These are phyloP conservation scores for Xylaria grammica DNA, from an alignment of 495 filamentous ascomycete species.

Conservation along the genomic window DNA sequence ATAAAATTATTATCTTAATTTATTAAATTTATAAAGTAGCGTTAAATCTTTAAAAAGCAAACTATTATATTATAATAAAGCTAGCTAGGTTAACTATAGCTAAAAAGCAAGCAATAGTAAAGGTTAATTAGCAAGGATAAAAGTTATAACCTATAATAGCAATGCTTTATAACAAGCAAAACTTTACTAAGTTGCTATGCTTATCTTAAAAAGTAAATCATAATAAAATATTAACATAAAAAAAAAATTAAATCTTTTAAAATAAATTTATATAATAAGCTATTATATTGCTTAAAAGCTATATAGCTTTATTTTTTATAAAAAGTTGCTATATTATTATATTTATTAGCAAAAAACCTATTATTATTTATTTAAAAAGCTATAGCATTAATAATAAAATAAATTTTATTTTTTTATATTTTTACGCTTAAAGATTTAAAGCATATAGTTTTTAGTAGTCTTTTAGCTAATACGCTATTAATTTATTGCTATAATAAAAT, in stretches of 20 bases:
- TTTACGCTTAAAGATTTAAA: not conserved
- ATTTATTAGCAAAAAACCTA: not conserved
- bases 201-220: not conserved
- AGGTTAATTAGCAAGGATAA: not conserved
- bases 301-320: no score
- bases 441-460: constrained; percentile 1
- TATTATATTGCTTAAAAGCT: no score
- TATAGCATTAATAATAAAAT: constrained; percentile 1
- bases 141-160: not conserved
- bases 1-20: not conserved
- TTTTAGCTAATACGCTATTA: not conserved
- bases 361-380: not conserved
- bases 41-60: no score
- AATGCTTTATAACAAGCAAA: not conserved
- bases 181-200: not conserved
- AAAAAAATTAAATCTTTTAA: not conserved
- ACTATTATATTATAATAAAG: not conserved
- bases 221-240: not conserved
- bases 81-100: not conserved
- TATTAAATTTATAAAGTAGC: not conserved
- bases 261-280: no score
- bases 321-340: not conserved
- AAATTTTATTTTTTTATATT: not conserved
- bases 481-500: not conserved
- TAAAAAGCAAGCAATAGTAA: constrained; percentile 1